These are phyloP conservation scores for Ceratocystis ficicola DNA, from an alignment of 2,329 filamentous ascomycete species.

Conservation along the genomic window DNA sequence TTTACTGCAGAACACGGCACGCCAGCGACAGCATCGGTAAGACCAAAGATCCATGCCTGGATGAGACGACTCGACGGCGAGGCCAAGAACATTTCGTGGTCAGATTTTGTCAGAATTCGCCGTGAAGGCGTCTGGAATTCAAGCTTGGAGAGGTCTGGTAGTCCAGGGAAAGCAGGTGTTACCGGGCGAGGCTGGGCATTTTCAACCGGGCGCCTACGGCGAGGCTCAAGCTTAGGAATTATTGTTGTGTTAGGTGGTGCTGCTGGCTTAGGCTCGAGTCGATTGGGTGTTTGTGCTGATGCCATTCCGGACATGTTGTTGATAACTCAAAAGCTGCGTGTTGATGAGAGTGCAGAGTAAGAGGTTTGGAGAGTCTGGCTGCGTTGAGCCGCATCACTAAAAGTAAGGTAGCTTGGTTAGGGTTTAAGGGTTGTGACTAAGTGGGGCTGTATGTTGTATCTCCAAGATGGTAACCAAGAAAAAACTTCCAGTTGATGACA, in stretches of 20 bases:
- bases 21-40: slow-evolving; percentile 70
- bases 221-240: slow-evolving; percentile 56
- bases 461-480: background rate
- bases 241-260: slow-evolving; percentile 37
- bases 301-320: slow-evolving; percentile 8
- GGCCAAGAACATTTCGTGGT: slow-evolving; percentile 68
- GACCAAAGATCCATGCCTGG: slow-evolving; percentile 70
- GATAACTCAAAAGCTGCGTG: too few relatives aligned
- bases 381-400: background rate
- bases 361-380: too few relatives aligned
- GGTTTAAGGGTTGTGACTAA: background rate
- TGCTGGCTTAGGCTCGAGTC: slow-evolving; percentile 19
- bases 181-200: slow-evolving; percentile 55
- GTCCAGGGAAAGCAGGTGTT: slow-evolving; percentile 58
- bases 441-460: background rate
- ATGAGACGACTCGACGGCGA: slow-evolving; percentile 68
- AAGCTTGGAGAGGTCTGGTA: slow-evolving; percentile 46
- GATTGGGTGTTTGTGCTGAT: slow-evolving; percentile 5
- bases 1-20: slow-evolving; percentile 48
- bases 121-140: slow-evolving; percentile 56
- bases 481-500: background rate
- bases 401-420: background rate
- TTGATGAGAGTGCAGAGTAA: too few relatives aligned
- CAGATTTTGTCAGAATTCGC: slow-evolving; percentile 66
- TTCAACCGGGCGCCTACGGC: slow-evolving; percentile 39